Evolutionary conservation across 179 eudicot species (phyloP).

Genomic region (Drosera spatulata): DNA sequence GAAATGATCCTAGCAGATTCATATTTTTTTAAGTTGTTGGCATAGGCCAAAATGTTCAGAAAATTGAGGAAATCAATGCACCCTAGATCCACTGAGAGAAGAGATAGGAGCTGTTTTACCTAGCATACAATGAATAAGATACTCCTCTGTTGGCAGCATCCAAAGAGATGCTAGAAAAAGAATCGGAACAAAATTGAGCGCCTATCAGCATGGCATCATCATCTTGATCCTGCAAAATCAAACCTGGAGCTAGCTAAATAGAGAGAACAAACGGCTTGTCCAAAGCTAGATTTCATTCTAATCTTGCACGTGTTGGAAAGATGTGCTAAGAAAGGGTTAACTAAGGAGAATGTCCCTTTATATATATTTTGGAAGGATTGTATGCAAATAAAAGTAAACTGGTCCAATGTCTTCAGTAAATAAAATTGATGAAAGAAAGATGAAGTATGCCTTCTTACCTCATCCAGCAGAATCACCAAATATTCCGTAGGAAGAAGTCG

Average conservation of each 20-base stretch:
- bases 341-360: no score
- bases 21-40: no score
- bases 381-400: no score
- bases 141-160: slow-evolving; percentile 45
- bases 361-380: no score
- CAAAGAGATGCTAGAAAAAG: slow-evolving; percentile 68
- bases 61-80: no score
- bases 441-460: slow-evolving; percentile 34
- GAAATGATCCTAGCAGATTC: no score
- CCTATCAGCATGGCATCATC: slow-evolving; percentile 91
- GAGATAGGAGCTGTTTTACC: slow-evolving; percentile 25
- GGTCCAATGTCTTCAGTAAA: no score
- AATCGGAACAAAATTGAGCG: slow-evolving; percentile 87
- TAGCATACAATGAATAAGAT: slow-evolving; percentile 69
- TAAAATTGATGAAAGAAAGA: not conserved
- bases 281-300: no score
- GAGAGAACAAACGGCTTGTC: not conserved
- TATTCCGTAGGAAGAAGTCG: slow-evolving; percentile 92
- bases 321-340: not conserved
- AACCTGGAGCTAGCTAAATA: not conserved
- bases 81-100: not conserved
- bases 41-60: no score
- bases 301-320: not conserved
- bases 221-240: slow-evolving; percentile 63
- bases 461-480: slow-evolving; percentile 70